Base-by-base conservation (phyloP, 345 rosid genomes). In the Geranium rotundifolium region DNA sequence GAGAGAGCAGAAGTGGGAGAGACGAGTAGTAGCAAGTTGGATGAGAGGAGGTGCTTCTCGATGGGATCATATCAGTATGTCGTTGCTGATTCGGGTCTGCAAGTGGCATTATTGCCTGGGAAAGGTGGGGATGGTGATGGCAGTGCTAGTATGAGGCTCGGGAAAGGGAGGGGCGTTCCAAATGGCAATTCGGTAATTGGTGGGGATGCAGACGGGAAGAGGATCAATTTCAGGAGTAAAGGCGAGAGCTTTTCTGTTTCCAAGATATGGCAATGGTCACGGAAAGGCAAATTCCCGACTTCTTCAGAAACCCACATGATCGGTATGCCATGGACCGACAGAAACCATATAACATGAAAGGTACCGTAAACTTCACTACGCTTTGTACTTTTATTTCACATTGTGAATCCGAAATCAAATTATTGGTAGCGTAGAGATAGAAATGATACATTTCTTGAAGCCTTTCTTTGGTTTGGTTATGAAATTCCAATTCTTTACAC, bases 211-310 rank as follows among this genome's bases (percentile, higher is more conserved):
- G 95, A 84, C 55, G 96, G 95, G 73, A 86, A 86, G 82, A 91
- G 82, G 82, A 79, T 91, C 10, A 79, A 82, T 73, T 66, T 77
- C 67, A 77, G 81, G 60, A 91, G 82, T 73, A 88, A 80, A 80
- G 91, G 95, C 41, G 97, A 91, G 66, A 91, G 97, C 90, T 86
- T 86, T 67, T 91, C 97, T 64, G 90, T 91, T 66, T 91, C 96
- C n/a, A 89, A 89, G 84, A 82, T 85, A 62, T 89, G 96, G 96
- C 87, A 84, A 64, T 89, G 96, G 96, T 86, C 96, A 49, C 84
- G 70, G 73, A 86, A 88, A 73, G 84, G 77, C 54, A 83, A 79
- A 67, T 71, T 77, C 66, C 70, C 77, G 46, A 76, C 64, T 74
- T 70, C 79, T 34, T 73, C 81, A 31, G 83, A 76, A 56, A 59